A percentile compares a stretch with the other conserved stretches of the same genome.
Evolutionary conservation across 495 filamentous ascomycete species (phyloP).

Genomic region (Hypoxylon subgilvum): DNA sequence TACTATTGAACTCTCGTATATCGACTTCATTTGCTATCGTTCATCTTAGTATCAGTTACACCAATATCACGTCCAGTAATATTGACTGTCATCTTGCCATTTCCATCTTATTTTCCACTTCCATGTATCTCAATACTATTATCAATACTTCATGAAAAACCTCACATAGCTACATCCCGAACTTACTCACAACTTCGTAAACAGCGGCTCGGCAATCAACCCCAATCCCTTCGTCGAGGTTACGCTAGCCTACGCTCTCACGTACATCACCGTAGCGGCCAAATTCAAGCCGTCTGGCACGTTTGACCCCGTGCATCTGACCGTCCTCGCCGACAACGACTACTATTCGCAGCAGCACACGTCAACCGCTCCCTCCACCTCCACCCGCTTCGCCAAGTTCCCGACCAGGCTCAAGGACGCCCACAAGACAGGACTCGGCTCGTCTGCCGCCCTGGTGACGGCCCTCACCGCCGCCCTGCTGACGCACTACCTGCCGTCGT

Average conservation of each 20-base stretch:
- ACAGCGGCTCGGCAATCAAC: constrained; percentile 44
- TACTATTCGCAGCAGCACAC: constrained; percentile 83
- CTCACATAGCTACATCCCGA: neutral
- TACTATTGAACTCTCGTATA: neutral
- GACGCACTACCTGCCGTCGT: constrained; percentile 76
- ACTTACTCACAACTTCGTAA: constrained; percentile 5
- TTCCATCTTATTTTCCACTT: neutral
- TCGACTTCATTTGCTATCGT: neutral
- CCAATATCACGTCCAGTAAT: too few relatives aligned
- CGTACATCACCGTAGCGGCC: constrained; percentile 69
- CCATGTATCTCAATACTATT: too few relatives aligned
- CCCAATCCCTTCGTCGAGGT: constrained; percentile 89
- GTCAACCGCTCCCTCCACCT: constrained; percentile 5
- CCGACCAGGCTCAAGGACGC: constrained; percentile 74
- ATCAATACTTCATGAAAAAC: constrained; percentile 2
- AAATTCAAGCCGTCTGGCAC: constrained; percentile 58
- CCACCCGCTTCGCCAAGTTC: constrained; percentile 74
- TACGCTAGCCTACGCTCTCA: constrained; percentile 83
- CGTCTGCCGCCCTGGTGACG: constrained; percentile 94
- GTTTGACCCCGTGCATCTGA: constrained; percentile 73
- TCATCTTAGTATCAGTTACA: too few relatives aligned
- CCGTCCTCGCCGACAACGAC: constrained; percentile 91
- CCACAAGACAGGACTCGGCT: constrained; percentile 96
- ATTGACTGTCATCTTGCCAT: neutral
- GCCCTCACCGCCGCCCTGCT: constrained; percentile 82